Base-by-base conservation (phyloP, 1,284 basidiomycete genomes). In the Fistulina hepatica region DNA sequence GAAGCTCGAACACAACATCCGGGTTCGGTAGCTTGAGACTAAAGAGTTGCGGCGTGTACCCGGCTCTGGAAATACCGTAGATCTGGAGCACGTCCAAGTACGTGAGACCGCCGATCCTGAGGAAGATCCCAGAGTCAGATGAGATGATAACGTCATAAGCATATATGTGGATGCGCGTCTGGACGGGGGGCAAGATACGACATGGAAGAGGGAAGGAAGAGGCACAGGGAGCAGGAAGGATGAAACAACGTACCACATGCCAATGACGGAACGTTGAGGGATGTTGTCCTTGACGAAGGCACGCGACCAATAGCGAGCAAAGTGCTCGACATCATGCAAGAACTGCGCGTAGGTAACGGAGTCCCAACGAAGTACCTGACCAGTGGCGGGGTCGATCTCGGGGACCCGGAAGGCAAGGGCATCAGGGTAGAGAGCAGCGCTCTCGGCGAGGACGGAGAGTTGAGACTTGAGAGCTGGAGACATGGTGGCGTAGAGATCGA, bases 21-120 rank as follows among this genome's bases (percentile, higher is more conserved):
- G 74, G 65, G 44, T 67, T 73, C 20, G 75, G 73, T 13, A 78
- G 60, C 20, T 71, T 65, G 33, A 78, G 56, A 42, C 69, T 73
- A 54, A 80, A 74, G 23, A 77, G 56, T 44, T 80, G 77, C 0
- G 77, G 77, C 39, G 76, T 55, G 50, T 71, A 81, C 3, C 77
- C 76, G 12, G 75, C 75, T 45, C 74, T 60, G 2, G 71, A 68
- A 41, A 80, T 58, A 34, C 69, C 71, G 48, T 77, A 79, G 46
- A 80, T 71, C 37, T 75, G 69, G 20, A 79, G 57, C 22, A 72
- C 66, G 47, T 80, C 76, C 21, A 59, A 53, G 48, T 80, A 80
- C 21, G 67, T 62, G 54, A 71, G 65, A 3, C 76, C 76, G 20
- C 66, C 63, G 6, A 80, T 54, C 75, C 76, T 80, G 26, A 6